Percentiles rank a stretch among this genome's conserved stretches.
These are phyloP conservation scores for Trichosporon sp. DNA, from an alignment of 1,284 basidiomycete genomes.

Conservation along the genomic window DNA sequence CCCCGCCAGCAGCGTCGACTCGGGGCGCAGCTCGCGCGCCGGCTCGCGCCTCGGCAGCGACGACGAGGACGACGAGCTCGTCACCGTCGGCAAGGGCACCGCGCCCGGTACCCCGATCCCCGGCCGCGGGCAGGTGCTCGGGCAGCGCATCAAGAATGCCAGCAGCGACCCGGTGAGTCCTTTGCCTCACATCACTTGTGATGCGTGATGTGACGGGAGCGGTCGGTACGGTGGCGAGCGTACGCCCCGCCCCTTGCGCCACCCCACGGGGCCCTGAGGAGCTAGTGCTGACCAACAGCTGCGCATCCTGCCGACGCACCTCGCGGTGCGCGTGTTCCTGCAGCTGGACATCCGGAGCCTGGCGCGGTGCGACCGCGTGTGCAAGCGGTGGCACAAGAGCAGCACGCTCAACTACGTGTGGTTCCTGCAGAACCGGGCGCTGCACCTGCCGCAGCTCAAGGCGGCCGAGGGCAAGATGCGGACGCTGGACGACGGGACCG, in stretches of 20 bases:
- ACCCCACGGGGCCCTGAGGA: neutral
- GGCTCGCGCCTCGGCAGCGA: slow-evolving; percentile 24
- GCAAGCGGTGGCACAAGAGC: slow-evolving; percentile 76
- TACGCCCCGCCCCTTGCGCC: neutral
- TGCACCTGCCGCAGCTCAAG: slow-evolving; percentile 50
- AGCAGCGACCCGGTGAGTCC: slow-evolving; percentile 38
- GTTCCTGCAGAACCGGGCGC: slow-evolving; percentile 65
- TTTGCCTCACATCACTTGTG: neutral
- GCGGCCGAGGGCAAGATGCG: slow-evolving; percentile 44
- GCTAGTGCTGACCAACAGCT: slow-evolving; percentile 47
- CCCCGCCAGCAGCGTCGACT: slow-evolving; percentile 30
- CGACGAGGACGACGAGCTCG: slow-evolving; percentile 52
- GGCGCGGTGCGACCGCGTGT: slow-evolving; percentile 70
- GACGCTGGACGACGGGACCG: slow-evolving; percentile 45
- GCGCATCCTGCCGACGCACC: slow-evolving; percentile 67
- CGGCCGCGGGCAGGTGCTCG: slow-evolving; percentile 24
- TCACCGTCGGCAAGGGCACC: slow-evolving; percentile 43
- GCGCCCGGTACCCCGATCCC: slow-evolving; percentile 42
- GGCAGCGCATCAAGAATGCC: slow-evolving; percentile 22
- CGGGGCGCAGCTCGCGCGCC: slow-evolving; percentile 11
- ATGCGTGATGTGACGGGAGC: neutral
- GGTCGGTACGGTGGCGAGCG: neutral
- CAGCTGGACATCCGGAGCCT: slow-evolving; percentile 63
- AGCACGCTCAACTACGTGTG: slow-evolving; percentile 89
- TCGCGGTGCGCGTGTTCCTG: slow-evolving; percentile 71